Conservation (phyloP, 805 yeast genomes). For the Brettanomyces bruxellensis region DNA sequence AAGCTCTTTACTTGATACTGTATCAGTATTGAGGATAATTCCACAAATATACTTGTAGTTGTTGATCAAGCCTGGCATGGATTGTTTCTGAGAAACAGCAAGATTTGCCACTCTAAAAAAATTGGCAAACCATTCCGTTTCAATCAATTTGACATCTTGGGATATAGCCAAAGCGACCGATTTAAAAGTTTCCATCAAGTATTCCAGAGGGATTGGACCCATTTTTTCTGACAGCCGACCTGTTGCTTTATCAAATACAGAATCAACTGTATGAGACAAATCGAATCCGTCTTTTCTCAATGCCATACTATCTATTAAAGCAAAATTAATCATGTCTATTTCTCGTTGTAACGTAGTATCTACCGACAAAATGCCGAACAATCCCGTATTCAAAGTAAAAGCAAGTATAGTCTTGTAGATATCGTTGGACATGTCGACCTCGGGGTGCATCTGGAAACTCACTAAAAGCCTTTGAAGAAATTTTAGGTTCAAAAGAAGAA, state of each 20-base stretch:
- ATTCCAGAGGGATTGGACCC: conserved; percentile 10
- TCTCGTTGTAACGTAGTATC: neutral
- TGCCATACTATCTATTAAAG: conserved; percentile 3
- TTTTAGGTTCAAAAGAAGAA: conserved; percentile 1
- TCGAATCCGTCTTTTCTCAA: neutral
- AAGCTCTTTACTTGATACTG: neutral
- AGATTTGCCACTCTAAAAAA: conserved; percentile 6
- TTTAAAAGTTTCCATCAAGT: conserved; percentile 12
- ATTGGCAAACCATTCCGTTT: conserved; percentile 7
- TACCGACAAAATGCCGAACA: neutral
- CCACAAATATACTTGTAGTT: conserved; percentile 13
- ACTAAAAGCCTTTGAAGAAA: conserved; percentile 1
- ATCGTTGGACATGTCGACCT: neutral
- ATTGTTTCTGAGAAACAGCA: conserved; percentile 4
- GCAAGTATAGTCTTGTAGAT: neutral
- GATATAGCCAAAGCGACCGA: conserved; percentile 11
- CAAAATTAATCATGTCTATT: conserved; percentile 3
- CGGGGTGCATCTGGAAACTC: neutral
- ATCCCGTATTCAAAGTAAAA: neutral
- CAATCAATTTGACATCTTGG: neutral
- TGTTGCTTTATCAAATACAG: neutral
- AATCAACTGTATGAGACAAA: neutral
- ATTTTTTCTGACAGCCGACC: neutral
- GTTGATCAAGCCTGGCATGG: conserved; percentile 8
- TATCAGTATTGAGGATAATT: neutral